Conservation (phyloP, 2,329 filamentous ascomycete species). For the Colletotrichum simmondsii region DNA sequence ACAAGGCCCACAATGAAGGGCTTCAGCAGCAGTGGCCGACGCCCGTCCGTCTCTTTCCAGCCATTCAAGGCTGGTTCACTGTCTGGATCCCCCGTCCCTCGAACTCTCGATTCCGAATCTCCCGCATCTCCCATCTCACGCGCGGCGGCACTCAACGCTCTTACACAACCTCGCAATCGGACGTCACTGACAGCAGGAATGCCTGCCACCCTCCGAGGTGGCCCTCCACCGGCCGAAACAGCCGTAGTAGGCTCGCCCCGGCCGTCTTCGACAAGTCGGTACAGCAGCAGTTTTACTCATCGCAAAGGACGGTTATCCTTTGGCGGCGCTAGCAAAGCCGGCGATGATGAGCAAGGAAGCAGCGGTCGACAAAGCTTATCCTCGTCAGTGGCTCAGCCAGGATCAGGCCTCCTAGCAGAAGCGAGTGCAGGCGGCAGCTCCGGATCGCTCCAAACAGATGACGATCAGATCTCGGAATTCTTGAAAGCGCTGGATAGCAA, state of each 20-base stretch:
- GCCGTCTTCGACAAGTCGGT: conserved; percentile 81
- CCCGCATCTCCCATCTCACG: conserved; percentile 66
- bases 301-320: conserved; percentile 82
- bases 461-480: conserved; percentile 94
- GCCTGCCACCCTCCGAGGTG: conserved; percentile 77
- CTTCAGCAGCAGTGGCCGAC: conserved; percentile 68
- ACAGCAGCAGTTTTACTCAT: conserved; percentile 95
- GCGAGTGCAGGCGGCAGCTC: conserved; percentile 74
- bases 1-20: conserved; percentile 52
- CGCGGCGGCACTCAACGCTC: conserved; percentile 57
- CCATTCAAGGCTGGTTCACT: conserved; percentile 96
- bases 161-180: conserved; percentile 73
- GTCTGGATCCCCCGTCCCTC: conserved; percentile 82
- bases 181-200: conserved; percentile 81
- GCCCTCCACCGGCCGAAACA: conserved; percentile 70
- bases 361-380: conserved; percentile 83
- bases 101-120: conserved; percentile 59
- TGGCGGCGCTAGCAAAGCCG: conserved; percentile 74
- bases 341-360: conserved; percentile 79
- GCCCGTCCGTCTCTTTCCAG: conserved; percentile 89
- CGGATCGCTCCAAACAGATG: conserved; percentile 78
- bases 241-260: conserved; percentile 82
- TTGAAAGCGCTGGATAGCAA: conserved; percentile 88
- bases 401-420: conserved; percentile 82
- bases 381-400: conserved; percentile 77